Conservation (phyloP, 805 yeast genomes). For the Cyberlindnera veronae region DNA sequence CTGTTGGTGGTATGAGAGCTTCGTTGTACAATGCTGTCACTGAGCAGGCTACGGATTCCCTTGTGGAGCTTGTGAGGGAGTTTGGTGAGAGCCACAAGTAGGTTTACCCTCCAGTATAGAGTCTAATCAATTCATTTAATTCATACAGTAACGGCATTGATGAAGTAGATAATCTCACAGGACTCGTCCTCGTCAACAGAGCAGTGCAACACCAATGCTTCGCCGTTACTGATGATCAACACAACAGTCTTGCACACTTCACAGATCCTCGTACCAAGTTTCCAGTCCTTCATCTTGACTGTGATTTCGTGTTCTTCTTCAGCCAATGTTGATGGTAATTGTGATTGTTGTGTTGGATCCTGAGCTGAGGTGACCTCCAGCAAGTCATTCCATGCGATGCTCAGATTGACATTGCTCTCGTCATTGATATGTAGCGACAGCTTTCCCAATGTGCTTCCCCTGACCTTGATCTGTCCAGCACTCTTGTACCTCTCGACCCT, state of each 20-base stretch:
- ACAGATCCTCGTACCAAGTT: slow-evolving; percentile 55
- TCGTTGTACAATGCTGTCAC: slow-evolving; percentile 88
- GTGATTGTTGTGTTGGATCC: slow-evolving; percentile 24
- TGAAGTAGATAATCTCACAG: slow-evolving; percentile 62
- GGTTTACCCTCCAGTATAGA: slow-evolving; percentile 19
- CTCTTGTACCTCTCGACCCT: slow-evolving; percentile 64
- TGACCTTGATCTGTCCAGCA: slow-evolving; percentile 46
- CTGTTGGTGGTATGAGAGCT: slow-evolving; percentile 96
- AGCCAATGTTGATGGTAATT: slow-evolving; percentile 2
- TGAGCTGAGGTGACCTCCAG: slow-evolving; percentile 35
- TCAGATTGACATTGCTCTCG: slow-evolving; percentile 47
- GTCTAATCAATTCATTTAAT: background rate
- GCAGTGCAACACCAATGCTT: slow-evolving; percentile 64
- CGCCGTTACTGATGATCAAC: slow-evolving; percentile 52
- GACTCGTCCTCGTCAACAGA: slow-evolving; percentile 59
- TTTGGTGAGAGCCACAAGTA: slow-evolving; percentile 34
- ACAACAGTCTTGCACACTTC: slow-evolving; percentile 60
- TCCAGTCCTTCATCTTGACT: slow-evolving; percentile 65
- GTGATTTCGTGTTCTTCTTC: slow-evolving; percentile 43
- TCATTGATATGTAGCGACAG: slow-evolving; percentile 52
- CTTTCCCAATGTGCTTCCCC: slow-evolving; percentile 47
- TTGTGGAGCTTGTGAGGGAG: slow-evolving; percentile 12
- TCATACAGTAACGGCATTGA: slow-evolving; percentile 30
- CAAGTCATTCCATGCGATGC: slow-evolving; percentile 56
- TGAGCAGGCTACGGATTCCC: slow-evolving; percentile 12